Evolutionary conservation across 163 green algal species (phyloP).

Genomic region (Scenedesmus sp.): DNA sequence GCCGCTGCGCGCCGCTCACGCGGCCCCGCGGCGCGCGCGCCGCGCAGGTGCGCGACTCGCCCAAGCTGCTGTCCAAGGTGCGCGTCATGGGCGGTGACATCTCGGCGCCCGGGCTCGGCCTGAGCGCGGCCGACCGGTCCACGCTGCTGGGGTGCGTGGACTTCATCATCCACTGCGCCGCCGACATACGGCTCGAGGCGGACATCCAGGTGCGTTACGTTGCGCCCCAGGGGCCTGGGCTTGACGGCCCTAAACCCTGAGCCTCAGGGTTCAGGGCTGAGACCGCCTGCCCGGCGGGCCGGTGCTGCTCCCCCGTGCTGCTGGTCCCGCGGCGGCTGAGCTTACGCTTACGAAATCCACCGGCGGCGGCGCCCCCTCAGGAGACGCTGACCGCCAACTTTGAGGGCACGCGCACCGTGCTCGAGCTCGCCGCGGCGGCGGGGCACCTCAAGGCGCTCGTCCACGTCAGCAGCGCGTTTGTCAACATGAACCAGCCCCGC

Average conservation of each 20-base stretch:
- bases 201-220: conserved; percentile 49
- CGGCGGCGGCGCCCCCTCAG: background rate
- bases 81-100: conserved; percentile 46
- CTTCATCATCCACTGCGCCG: conserved; percentile 54
- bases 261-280: background rate
- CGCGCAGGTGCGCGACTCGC: conserved; percentile 17
- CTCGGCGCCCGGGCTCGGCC: conserved; percentile 19
- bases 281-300: background rate
- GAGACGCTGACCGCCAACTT: conserved; percentile 40
- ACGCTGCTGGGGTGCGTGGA: conserved; percentile 7
- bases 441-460: conserved; percentile 34
- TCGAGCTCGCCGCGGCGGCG: conserved; percentile 35
- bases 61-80: conserved; percentile 22
- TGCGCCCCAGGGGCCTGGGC: no score
- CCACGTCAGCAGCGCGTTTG: conserved; percentile 38
- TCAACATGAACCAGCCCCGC: conserved; percentile 56
- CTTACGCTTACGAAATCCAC: background rate
- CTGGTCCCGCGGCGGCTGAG: background rate
- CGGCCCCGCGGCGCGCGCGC: no score
- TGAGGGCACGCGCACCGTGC: conserved; percentile 42
- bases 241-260: no score
- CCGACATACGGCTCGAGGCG: conserved; percentile 49
- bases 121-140: conserved; percentile 11
- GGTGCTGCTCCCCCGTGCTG: background rate
- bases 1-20: no score